A percentile compares a stretch with the other conserved stretches of the same genome.
These are phyloP conservation scores for Cryphonectria radicalis DNA, from an alignment of 2,329 filamentous ascomycete species.

Conservation along the genomic window DNA sequence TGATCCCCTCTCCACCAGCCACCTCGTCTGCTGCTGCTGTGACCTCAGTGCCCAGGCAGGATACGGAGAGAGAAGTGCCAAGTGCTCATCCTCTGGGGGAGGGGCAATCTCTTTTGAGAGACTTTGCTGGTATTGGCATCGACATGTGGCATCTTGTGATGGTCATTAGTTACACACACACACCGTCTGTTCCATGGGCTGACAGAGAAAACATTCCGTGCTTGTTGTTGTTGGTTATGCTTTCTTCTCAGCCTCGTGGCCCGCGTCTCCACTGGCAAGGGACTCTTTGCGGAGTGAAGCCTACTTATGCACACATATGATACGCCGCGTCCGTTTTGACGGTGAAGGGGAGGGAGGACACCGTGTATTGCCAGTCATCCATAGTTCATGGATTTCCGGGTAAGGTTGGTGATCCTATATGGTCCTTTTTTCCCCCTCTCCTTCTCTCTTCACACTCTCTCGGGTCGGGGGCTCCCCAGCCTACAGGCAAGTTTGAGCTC, in stretches of 20 bases:
- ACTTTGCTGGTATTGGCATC: background rate
- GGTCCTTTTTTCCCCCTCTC: too few species aligned
- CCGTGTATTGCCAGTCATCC: background rate
- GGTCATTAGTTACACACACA: background rate
- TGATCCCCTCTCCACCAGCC: slow-evolving; percentile 6
- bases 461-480: background rate
- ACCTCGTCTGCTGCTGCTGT: background rate
- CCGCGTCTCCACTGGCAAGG: background rate
- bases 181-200: background rate
- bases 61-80: background rate
- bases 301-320: too few species aligned
- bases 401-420: slow-evolving; percentile 4
- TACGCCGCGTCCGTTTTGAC: background rate
- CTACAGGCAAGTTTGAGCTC: background rate
- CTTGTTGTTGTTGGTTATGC: background rate
- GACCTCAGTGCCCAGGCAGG: background rate
- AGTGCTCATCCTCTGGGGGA: background rate
- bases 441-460: too few species aligned
- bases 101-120: background rate
- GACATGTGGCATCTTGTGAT: background rate
- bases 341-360: background rate
- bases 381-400: background rate
- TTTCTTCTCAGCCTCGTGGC: background rate
- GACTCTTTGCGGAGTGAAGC: background rate
- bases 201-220: background rate